Base-by-base conservation (phyloP, 78 protist species). In the Cyanophora paradoxa region DNA sequence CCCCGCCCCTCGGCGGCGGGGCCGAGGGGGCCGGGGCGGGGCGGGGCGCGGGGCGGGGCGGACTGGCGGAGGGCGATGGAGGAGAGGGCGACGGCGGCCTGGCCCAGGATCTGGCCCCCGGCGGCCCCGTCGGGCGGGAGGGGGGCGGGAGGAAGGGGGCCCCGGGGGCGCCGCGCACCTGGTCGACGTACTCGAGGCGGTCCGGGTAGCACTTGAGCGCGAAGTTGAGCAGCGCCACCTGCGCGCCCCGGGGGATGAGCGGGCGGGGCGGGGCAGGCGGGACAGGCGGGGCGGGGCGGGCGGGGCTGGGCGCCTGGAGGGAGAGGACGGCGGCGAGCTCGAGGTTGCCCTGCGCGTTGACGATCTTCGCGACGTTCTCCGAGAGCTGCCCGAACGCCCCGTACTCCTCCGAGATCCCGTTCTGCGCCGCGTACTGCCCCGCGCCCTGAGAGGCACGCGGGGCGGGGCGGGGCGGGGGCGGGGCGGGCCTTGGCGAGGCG, bases 221-320 rank as follows among this genome's bases (percentile, higher is more conserved):
- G 24, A 94, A 79, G 54, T 87, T 84, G 68, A 86, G 67, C 40
- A 94, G 85, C 36, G 90, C 77, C 86, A 90, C 82, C 62, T 72
- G 76, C 66, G 67, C 58, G 44, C 88, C 78, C 33, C 70, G 61
- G 86, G 83, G 20, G 22, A 72, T 77, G 28, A 62, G 36, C 8
- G 54, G 52, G 41, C 37, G 24, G 31, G 33, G 14, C 5, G 30
- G 54, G 10, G 11, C 39, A 37, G 72, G 50, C 26, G 36, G 52
- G 39, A 63, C 50, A 44, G 13, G 13, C 24, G 50, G 24, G 7
- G 50, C 24, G 50, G 24, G 50, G 13, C 50, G 13, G 13, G 50
- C 13, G 7, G 50, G 7, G 50, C 24, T 11, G 59, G n/a, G n/a
- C 59, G 39, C 70, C 73, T 67, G 73, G 33, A 67, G 74, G 62